phyloP scores from a whole-genome alignment of 768 basidiomycete species.

The Paxillus rubicundulus region DNA sequence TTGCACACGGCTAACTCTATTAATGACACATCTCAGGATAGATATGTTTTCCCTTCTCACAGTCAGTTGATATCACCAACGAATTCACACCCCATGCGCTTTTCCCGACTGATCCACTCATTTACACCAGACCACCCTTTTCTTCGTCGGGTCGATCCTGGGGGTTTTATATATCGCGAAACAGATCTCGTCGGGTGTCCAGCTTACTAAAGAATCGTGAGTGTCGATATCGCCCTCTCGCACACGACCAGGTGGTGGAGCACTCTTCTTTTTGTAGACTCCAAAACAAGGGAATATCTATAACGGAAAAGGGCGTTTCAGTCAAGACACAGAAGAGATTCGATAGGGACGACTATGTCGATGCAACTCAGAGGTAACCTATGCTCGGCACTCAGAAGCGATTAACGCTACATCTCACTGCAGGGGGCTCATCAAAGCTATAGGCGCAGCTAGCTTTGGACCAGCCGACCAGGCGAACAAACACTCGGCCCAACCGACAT shows the following conservation, averaged over 20 bases:
- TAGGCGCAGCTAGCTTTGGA: slow-evolving; percentile 44
- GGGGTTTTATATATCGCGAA: slow-evolving; percentile 39
- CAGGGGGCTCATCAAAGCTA: slow-evolving; percentile 55
- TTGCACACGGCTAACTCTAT: background rate
- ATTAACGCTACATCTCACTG: no score
- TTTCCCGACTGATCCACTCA: background rate
- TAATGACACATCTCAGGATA: slow-evolving; percentile 28
- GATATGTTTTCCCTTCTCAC: slow-evolving; percentile 42
- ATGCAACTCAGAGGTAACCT: slow-evolving; percentile 73
- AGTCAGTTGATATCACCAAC: slow-evolving; percentile 26
- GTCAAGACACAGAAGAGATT: slow-evolving; percentile 61
- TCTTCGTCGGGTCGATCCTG: slow-evolving; percentile 47
- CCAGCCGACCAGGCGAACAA: slow-evolving; percentile 6
- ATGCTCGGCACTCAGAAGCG: background rate
- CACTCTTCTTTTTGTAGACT: slow-evolving; percentile 38
- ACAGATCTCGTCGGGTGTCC: slow-evolving; percentile 40
- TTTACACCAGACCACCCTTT: slow-evolving; percentile 44
- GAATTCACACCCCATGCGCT: background rate
- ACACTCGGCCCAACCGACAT: slow-evolving; percentile 3
- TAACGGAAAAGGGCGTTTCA: slow-evolving; percentile 60
- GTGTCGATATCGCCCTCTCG: slow-evolving; percentile 17
- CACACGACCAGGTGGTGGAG: background rate
- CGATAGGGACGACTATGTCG: slow-evolving; percentile 63
- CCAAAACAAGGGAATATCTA: slow-evolving; percentile 52
- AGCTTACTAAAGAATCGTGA: slow-evolving; percentile 55